Evolutionary conservation across 176 grass and related monocot genomes (phyloP).

Genomic region (Aegilops longissima): DNA sequence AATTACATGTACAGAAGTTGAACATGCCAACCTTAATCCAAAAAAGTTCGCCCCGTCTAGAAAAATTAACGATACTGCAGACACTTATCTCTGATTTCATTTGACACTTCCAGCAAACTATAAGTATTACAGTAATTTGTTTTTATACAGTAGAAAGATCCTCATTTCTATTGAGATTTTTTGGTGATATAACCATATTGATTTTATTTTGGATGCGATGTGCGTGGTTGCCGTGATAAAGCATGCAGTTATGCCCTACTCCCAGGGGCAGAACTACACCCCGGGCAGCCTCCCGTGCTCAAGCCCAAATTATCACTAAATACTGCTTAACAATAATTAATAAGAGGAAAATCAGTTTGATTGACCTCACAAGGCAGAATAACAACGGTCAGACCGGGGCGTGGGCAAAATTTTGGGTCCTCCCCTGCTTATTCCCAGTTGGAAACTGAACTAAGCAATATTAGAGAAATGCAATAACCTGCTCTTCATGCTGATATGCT

Average conservation of each 20-base stretch:
- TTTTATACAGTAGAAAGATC: neutral
- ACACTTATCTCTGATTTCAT: neutral
- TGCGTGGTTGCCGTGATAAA: neutral
- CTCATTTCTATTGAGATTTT: neutral
- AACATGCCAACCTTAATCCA: neutral
- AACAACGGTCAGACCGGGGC: neutral
- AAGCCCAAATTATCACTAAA: neutral
- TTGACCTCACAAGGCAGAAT: neutral
- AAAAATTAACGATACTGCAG: neutral
- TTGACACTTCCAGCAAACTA: neutral
- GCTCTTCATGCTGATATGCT: neutral
- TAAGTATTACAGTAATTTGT: neutral
- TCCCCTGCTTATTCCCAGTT: neutral
- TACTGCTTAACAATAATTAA: neutral
- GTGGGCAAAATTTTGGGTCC: neutral
- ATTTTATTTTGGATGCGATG: neutral
- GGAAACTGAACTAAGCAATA: neutral
- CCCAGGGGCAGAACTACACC: neutral
- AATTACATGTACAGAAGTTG: too few relatives aligned
- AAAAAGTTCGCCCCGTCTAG: neutral
- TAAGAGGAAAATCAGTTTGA: neutral
- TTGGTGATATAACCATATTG: neutral
- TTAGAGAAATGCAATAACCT: neutral
- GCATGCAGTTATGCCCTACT: neutral
- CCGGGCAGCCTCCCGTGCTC: neutral